Conservation (phyloP, 352 stramenopile species). For the Phytophthora quininea region DNA sequence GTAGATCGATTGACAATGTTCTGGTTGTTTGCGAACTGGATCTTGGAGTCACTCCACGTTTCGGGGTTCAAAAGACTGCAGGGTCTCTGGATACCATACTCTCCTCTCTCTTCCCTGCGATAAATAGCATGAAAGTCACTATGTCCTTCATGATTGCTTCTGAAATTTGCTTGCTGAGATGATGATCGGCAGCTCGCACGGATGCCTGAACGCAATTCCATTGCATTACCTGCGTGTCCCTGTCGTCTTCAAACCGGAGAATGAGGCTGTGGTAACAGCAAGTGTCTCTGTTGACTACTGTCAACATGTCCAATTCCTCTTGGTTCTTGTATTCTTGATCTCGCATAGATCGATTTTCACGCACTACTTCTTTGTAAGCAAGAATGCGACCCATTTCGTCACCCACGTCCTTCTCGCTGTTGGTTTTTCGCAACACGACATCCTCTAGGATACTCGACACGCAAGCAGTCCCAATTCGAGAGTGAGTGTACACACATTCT, state of each 20-base stretch:
- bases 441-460: slow-evolving; percentile 47
- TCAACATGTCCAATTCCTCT: slow-evolving; percentile 44
- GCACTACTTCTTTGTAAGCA: slow-evolving; percentile 70
- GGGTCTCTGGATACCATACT: slow-evolving; percentile 42
- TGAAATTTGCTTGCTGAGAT: slow-evolving; percentile 56
- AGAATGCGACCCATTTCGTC: slow-evolving; percentile 56
- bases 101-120: slow-evolving; percentile 59
- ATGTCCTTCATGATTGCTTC: slow-evolving; percentile 48
- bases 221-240: slow-evolving; percentile 48
- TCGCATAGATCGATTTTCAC: slow-evolving; percentile 61
- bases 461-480: slow-evolving; percentile 27
- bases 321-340: slow-evolving; percentile 59
- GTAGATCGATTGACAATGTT: slow-evolving; percentile 1
- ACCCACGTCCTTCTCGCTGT: slow-evolving; percentile 46
- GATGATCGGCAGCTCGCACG: slow-evolving; percentile 35
- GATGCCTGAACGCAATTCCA: slow-evolving; percentile 40
- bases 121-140: slow-evolving; percentile 61
- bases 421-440: slow-evolving; percentile 53
- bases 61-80: slow-evolving; percentile 46
- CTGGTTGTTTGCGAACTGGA: slow-evolving; percentile 44
- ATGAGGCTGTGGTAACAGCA: slow-evolving; percentile 58
- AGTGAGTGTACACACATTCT: slow-evolving; percentile 48
- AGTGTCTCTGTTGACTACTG: slow-evolving; percentile 60
- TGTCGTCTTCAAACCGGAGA: slow-evolving; percentile 70
- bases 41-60: slow-evolving; percentile 63